Percentiles rank a stretch among this genome's conserved stretches.
These are phyloP conservation scores for Ilyonectria robusta DNA, from an alignment of 2,329 filamentous ascomycete genomes.

Conservation along the genomic window DNA sequence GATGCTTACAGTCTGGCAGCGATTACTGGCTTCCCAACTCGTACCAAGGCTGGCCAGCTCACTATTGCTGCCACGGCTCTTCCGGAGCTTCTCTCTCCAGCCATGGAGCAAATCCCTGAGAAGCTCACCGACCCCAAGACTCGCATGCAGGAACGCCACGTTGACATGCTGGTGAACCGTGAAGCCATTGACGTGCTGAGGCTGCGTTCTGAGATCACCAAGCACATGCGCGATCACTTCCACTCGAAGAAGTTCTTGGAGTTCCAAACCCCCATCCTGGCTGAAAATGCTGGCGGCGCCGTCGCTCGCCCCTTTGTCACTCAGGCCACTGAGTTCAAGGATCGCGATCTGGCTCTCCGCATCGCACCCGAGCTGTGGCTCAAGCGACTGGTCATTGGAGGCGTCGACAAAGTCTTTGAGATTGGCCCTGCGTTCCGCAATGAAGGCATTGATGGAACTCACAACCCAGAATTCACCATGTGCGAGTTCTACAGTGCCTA, in stretches of 20 bases:
- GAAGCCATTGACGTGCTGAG: conserved; percentile 78
- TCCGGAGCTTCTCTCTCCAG: conserved; percentile 82
- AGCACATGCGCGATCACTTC: conserved; percentile 81
- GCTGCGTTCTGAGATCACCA: conserved; percentile 81
- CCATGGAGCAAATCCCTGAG: conserved; percentile 83
- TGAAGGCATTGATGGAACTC: conserved; percentile 90
- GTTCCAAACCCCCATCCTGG: conserved; percentile 91
- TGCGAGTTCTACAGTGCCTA: conserved; percentile 97
- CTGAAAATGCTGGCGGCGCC: conserved; percentile 87
- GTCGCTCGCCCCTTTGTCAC: conserved; percentile 90
- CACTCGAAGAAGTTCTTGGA: conserved; percentile 82
- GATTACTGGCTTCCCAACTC: conserved; percentile 77
- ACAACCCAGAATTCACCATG: conserved; percentile 97
- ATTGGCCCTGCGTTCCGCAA: conserved; percentile 95
- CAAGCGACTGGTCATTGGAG: conserved; percentile 91
- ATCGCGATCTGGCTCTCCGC: conserved; percentile 80
- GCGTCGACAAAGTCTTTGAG: conserved; percentile 91
- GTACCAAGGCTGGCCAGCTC: conserved; percentile 81
- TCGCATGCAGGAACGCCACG: conserved; percentile 82
- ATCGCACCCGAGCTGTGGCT: conserved; percentile 97
- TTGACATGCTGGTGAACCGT: conserved; percentile 86
- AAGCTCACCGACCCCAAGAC: conserved; percentile 79
- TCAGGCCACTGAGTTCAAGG: conserved; percentile 80
- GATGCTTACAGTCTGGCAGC: conserved; percentile 62
- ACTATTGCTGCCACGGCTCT: conserved; percentile 78